Evolutionary conservation across 257 asterid genomes (phyloP).

Genomic region (Solanum ossicruentum): DNA sequence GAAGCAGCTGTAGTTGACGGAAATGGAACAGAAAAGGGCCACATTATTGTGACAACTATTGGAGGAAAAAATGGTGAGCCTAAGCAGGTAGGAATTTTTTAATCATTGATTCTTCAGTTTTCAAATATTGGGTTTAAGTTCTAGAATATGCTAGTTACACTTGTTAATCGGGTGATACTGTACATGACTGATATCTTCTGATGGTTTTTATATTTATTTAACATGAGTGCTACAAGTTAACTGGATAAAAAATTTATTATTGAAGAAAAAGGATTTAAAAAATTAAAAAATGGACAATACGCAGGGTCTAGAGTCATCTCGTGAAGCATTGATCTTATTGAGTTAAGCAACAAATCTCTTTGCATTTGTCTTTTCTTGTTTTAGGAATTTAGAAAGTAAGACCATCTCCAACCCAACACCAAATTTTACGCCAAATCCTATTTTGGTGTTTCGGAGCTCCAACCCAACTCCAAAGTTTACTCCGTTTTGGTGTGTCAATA

Average conservation of each 20-base stretch:
- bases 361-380: neutral
- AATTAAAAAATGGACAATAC: neutral
- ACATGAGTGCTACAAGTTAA: neutral
- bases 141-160: neutral
- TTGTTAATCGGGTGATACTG: neutral
- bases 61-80: conserved; percentile 94
- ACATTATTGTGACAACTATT: conserved; percentile 83
- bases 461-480: no score
- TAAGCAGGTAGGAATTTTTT: conserved; percentile 46
- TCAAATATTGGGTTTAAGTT: neutral
- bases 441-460: no score
- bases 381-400: neutral
- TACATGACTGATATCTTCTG: neutral
- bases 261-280: neutral
- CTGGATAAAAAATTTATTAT: neutral
- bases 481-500: no score
- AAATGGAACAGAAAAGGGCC: conserved; percentile 92
- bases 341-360: neutral
- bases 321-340: neutral
- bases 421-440: no score
- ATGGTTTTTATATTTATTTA: neutral
- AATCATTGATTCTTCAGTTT: neutral
- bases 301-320: neutral
- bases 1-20: conserved; percentile 86
- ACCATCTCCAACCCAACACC: no score